Percentiles rank a stretch among this genome's conserved stretches.
These are phyloP conservation scores for Aureobasidium uvarum DNA, from an alignment of 2,329 filamentous ascomycete species.

Conservation along the genomic window DNA sequence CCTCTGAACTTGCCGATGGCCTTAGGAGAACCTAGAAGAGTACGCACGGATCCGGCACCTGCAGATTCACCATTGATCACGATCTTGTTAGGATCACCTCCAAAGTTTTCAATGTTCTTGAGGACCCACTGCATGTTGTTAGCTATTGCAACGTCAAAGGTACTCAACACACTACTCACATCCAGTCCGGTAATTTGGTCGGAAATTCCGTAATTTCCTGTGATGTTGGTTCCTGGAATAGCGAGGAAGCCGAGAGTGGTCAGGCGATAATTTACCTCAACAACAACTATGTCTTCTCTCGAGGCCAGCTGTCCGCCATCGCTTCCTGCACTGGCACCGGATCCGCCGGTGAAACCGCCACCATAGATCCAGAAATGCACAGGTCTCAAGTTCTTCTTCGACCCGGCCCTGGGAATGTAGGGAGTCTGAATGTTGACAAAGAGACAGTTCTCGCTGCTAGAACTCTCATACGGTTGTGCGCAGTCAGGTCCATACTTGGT, in stretches of 20 bases:
- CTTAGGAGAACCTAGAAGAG: conserved; percentile 53
- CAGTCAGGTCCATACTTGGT: conserved; percentile 50
- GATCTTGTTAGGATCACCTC: conserved; percentile 49
- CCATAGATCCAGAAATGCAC: conserved; percentile 57
- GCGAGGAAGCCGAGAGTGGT: conserved; percentile 60
- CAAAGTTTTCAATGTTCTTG: conserved; percentile 49
- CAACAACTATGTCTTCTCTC: conserved; percentile 59
- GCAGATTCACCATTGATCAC: conserved; percentile 51
- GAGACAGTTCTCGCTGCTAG: conserved; percentile 48
- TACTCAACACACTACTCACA: not conserved
- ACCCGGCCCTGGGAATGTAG: conserved; percentile 44
- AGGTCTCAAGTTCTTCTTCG: conserved; percentile 44
- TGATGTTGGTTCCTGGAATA: conserved; percentile 54
- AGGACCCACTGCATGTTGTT: conserved; percentile 43
- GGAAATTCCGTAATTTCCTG: conserved; percentile 55
- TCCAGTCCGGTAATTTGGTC: conserved; percentile 36
- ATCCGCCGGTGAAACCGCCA: conserved; percentile 56
- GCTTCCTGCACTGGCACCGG: conserved; percentile 38
- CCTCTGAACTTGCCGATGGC: conserved; percentile 51
- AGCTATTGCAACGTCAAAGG: not conserved
- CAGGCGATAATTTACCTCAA: conserved; percentile 61
- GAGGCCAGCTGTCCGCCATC: conserved; percentile 59
- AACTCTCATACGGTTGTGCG: conserved; percentile 37
- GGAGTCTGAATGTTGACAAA: conserved; percentile 52
- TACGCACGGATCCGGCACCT: conserved; percentile 57